These are phyloP conservation scores for Kingdonia uniflora DNA, from an alignment of 164 flowering plant genomes.

Conservation along the genomic window DNA sequence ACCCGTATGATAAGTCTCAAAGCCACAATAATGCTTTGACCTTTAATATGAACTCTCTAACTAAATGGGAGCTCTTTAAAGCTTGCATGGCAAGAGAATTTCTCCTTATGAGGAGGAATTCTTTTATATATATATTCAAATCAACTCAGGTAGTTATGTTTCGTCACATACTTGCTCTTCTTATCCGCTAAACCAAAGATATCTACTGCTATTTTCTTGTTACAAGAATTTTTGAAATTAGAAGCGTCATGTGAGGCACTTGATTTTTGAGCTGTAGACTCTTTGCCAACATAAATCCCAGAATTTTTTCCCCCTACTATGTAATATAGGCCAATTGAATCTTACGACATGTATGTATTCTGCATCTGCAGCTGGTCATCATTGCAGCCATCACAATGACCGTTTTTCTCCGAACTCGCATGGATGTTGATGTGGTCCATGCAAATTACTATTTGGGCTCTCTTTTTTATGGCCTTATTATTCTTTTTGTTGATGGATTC, in stretches of 20 bases:
- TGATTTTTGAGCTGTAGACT: too few relatives aligned
- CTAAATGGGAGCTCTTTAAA: conserved; percentile 40
- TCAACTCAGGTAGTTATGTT: conserved; percentile 24
- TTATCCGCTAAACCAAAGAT: not conserved
- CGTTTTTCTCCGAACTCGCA: conserved; percentile 29
- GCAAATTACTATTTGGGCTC: conserved; percentile 40
- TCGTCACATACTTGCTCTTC: not conserved
- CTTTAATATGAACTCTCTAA: conserved; percentile 24
- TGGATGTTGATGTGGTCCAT: conserved; percentile 22
- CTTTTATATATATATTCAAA: conserved; percentile 42
- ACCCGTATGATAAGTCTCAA: conserved; percentile 28
- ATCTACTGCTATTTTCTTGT: too few relatives aligned
- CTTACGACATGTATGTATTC: not conserved
- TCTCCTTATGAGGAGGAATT: conserved; percentile 45
- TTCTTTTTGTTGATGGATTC: conserved; percentile 27
- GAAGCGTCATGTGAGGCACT: too few relatives aligned
- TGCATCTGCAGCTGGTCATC: conserved; percentile 30
- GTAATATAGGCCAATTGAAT: not conserved
- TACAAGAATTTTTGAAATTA: too few relatives aligned
- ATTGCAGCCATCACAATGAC: conserved; percentile 41
- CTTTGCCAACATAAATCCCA: too few relatives aligned
- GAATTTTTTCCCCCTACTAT: too few relatives aligned
- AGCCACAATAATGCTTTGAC: conserved; percentile 25
- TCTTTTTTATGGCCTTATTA: conserved; percentile 26
- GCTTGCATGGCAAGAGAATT: conserved; percentile 41